These are phyloP conservation scores for Penicillium nucicola DNA, from an alignment of 495 filamentous ascomycete genomes.

Conservation along the genomic window DNA sequence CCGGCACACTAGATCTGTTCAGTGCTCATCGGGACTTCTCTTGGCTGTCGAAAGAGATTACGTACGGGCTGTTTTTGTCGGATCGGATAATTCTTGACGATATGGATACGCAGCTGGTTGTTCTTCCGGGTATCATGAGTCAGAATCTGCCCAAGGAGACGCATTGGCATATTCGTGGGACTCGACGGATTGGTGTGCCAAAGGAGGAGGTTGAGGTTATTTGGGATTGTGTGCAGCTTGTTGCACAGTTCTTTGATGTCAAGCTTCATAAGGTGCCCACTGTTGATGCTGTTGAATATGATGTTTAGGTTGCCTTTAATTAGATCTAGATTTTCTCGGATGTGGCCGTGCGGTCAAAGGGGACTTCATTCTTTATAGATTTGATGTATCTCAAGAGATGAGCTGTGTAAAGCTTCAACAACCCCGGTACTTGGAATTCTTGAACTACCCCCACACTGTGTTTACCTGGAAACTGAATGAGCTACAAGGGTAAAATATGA, in stretches of 20 bases:
- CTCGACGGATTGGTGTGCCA: slow-evolving; percentile 48
- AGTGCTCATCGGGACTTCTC: slow-evolving; percentile 50
- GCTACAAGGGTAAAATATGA: too few relatives aligned
- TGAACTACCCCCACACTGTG: too few relatives aligned
- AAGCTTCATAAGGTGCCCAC: slow-evolving; percentile 43
- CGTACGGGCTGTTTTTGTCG: slow-evolving; percentile 56
- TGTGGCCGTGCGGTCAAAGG: too few relatives aligned
- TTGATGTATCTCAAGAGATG: too few relatives aligned
- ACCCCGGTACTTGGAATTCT: too few relatives aligned
- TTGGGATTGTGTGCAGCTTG: slow-evolving; percentile 37
- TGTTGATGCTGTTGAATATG: slow-evolving; percentile 45
- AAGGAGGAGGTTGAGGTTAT: slow-evolving; percentile 48
- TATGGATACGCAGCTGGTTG: slow-evolving; percentile 54
- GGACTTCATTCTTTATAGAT: too few relatives aligned
- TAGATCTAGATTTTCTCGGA: too few relatives aligned
- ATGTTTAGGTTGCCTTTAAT: slow-evolving; percentile 21
- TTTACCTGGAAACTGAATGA: too few relatives aligned
- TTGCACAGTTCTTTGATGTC: slow-evolving; percentile 34
- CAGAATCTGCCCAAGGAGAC: slow-evolving; percentile 53
- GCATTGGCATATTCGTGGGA: slow-evolving; percentile 56
- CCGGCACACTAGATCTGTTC: slow-evolving; percentile 38
- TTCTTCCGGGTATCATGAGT: slow-evolving; percentile 56
- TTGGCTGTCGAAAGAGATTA: slow-evolving; percentile 42
- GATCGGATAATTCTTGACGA: slow-evolving; percentile 51
- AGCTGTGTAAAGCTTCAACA: too few relatives aligned